Percentiles rank a stretch among this genome's conserved stretches.
Conservation (phyloP, 768 basidiomycete species). For the Leucocoprinus leucothites region DNA sequence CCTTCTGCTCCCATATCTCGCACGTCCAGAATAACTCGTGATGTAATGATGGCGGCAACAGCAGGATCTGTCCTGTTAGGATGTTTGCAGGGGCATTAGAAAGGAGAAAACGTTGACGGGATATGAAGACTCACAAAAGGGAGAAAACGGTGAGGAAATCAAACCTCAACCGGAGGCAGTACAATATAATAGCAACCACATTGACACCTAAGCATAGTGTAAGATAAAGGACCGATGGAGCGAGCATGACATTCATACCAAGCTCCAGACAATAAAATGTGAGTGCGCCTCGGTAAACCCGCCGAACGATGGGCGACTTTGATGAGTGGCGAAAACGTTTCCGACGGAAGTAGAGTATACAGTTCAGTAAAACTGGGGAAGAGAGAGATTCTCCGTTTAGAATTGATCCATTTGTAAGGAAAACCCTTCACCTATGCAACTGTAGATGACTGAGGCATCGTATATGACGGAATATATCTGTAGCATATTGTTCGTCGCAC, state of each 20-base stretch:
- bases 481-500: background rate
- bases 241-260: no score
- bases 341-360: no score
- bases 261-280: background rate
- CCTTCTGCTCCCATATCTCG: background rate
- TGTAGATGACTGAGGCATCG: background rate
- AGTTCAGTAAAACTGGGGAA: no score
- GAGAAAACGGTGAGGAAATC: no score
- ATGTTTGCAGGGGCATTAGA: no score
- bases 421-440: background rate
- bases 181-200: no score
- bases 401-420: background rate
- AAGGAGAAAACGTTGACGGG: no score
- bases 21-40: background rate
- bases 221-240: no score
- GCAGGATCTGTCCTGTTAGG: background rate
- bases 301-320: background rate
- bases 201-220: no score
- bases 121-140: no score
- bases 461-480: background rate
- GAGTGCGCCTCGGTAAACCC: background rate
- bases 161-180: no score
- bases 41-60: background rate
- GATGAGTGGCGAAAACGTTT: background rate
- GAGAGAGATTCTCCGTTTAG: no score